Evolutionary conservation across 805 yeast genomes (phyloP), one percentile per base, ranked within the genome.

Genomic region (Starmerella apicola): DNA sequence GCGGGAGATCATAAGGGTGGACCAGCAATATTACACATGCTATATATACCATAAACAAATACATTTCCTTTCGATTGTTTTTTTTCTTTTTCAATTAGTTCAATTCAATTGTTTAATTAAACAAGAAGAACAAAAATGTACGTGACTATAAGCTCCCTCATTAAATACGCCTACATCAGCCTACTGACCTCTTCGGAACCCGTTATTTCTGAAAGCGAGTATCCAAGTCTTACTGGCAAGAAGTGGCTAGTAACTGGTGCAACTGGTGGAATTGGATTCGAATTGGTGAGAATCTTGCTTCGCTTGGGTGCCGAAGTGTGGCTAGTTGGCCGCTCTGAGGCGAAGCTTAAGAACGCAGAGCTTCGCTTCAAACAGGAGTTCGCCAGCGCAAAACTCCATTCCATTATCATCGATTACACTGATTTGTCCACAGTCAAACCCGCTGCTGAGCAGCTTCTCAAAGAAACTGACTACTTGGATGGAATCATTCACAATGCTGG

Each of bases 241-340:
- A 59, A 51, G 6, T 57, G 53, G 38, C 37, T 58, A 51, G 44
- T 50, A 15, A 48, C 53, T 10, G 53, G 53, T 12, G 43, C 52
- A 20, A 48, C 52, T 2, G 50, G 49, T 16, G 53, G 53, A 7
- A 50, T 50, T 18, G 53, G 53, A 17, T 36, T 35, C 15, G 49
- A 36, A 15, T 31, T 39, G 2, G 43, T 46, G 21, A 37, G 38
- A 27, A 26, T 29, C 2, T 37, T 50, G 17, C 41, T 40, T 9
- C 10, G 18, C 12, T 39, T 21, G 35, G 36, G 39, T 22, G 69
- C 67, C 18, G 56, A 55, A 10, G 63, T 66, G 12, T 51, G 63
- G 56, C 37, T 61, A 10, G 58, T 61, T 12, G 64, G 65, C 30
- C 59, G 74, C 41, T 57, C 44, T 42, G 44, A 49, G 35, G 52